Conservation (phyloP, 805 yeast species). For the Myxozyma lipomycoides region DNA sequence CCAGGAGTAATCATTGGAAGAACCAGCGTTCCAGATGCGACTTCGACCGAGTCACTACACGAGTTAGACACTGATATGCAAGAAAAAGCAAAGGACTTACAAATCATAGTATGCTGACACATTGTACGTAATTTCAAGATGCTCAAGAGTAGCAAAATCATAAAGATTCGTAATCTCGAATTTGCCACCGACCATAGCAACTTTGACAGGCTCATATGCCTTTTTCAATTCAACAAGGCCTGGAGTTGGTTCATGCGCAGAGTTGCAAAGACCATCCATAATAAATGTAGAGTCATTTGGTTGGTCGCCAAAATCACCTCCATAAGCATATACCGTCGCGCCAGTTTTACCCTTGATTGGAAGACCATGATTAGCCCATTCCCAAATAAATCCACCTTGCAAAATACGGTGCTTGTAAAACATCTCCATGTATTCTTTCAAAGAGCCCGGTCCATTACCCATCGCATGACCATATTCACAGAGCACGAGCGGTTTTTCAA, state of each 20-base stretch:
- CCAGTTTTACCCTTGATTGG: conserved; percentile 15
- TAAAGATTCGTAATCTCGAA: conserved; percentile 27
- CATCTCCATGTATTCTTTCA: conserved; percentile 36
- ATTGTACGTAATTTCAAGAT: conserved; percentile 1
- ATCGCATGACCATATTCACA: conserved; percentile 42
- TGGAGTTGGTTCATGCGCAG: conserved; percentile 39
- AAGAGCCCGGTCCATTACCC: conserved; percentile 41
- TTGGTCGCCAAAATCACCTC: conserved; percentile 40
- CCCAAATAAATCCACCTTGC: conserved; percentile 42
- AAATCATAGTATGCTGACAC: not conserved
- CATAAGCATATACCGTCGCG: conserved; percentile 31
- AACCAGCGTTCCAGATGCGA: conserved; percentile 1
- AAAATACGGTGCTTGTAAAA: conserved; percentile 34
- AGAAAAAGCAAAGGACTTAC: conserved; percentile 24
- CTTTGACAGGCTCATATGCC: conserved; percentile 35
- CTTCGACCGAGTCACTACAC: not conserved
- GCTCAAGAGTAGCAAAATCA: conserved; percentile 30
- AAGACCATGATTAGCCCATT: conserved; percentile 42
- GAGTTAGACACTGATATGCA: too few species aligned
- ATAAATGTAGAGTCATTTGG: conserved; percentile 39
- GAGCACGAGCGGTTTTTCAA: conserved; percentile 35
- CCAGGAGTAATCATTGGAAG: conserved; percentile 2
- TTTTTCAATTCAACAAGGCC: conserved; percentile 36
- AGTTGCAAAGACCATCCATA: conserved; percentile 38
- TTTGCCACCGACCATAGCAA: not conserved